Evolutionary conservation across 2,329 filamentous ascomycete species (phyloP).

Genomic region (Sclerotinia trifoliorum): DNA sequence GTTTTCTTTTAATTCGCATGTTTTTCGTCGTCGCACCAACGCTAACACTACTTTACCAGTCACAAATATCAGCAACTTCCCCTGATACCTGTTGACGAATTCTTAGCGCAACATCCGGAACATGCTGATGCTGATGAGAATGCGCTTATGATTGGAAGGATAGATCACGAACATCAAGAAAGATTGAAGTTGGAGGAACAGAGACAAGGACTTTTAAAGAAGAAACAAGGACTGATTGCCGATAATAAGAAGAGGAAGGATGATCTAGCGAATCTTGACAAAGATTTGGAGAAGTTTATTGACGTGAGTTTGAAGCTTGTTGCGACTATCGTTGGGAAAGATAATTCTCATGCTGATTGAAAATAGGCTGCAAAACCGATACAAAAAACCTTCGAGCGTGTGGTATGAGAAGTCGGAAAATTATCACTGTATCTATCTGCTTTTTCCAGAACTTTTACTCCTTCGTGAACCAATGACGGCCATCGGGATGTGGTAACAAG

Average conservation of each 20-base stretch:
- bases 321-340: neutral
- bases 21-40: conserved; percentile 2
- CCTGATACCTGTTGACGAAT: conserved; percentile 79
- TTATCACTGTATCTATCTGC: neutral
- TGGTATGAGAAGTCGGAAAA: conserved; percentile 37
- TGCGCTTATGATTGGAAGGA: conserved; percentile 82
- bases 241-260: conserved; percentile 93
- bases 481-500: neutral
- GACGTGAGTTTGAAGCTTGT: conserved; percentile 56
- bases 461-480: neutral
- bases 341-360: conserved; percentile 18
- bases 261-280: conserved; percentile 85
- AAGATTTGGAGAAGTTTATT: conserved; percentile 90
- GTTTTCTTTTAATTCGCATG: conserved; percentile 41
- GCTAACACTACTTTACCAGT: conserved; percentile 44
- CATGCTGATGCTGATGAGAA: conserved; percentile 71
- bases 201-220: conserved; percentile 71
- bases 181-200: conserved; percentile 83
- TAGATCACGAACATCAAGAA: conserved; percentile 85
- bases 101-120: conserved; percentile 73
- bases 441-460: neutral
- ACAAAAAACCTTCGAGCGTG: conserved; percentile 80
- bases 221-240: conserved; percentile 66
- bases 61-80: conserved; percentile 88
- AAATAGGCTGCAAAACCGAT: conserved; percentile 80